Evolutionary conservation across 371 early-diverging fungal species (phyloP), one percentile per base, ranked within the genome.

Genomic region (Mucor circinelloides): DNA sequence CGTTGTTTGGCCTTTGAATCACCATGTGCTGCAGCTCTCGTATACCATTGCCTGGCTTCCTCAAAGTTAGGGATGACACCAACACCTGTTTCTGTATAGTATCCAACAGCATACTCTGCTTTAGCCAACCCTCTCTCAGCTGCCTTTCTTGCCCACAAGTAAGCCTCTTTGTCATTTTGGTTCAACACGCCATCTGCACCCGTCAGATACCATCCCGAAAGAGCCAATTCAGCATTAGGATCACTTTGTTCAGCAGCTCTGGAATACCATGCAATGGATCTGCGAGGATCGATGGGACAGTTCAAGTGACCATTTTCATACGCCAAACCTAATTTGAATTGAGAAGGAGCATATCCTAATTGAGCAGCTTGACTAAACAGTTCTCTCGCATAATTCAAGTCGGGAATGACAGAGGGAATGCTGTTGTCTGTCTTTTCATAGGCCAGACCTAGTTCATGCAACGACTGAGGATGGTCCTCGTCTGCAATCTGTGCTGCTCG

Each of bases 201-300:
- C 0, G 95, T 94, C 64, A 95, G 78, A 67, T 93, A 95, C 95
- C 95, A 96, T 0, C 93, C 94, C 0, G 94, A 91, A 8, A 96
- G 76, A 10, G 94, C 95, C 27, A 95, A 76, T 67, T 91, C 91
- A 1, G 91, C 89, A 31, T 94, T 92, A 0, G 90, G 73, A 70
- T 96, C 85, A 10, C 89, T 90, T 69, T 93, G 89, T 61, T 95
- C 91, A 8, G 96, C 96, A 2, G 97, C 92, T 6, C 91, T 86
- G n/a, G 95, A 92, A 80, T 97, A 98, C 97, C 98, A 99, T 2
- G 92, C 93, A 70, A 99, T 95, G 6, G 96, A 95, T 50, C 91
- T 76, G 36, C 90, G 82, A 0, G 98, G 88, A 70, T 97, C 94
- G 1, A 91, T 81, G 3, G 92, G 90, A 60, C 94, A 91, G 6